These are phyloP conservation scores for Apiotrichum siamense DNA, from an alignment of 1,284 basidiomycete species.

Conservation along the genomic window DNA sequence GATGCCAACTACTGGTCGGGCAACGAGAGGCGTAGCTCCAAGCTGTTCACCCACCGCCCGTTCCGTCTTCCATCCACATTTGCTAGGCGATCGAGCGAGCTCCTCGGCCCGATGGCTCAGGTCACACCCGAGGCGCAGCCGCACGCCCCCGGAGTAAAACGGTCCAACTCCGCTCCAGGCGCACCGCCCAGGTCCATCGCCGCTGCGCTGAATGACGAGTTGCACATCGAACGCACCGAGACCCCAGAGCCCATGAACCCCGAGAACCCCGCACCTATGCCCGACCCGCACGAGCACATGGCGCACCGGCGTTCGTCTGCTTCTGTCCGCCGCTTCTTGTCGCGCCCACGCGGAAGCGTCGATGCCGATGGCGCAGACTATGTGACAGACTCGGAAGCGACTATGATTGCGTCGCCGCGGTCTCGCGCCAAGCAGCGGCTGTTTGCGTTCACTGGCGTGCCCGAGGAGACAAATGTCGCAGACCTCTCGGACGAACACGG, in stretches of 20 bases:
- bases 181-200: neutral
- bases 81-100: neutral
- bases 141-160: neutral
- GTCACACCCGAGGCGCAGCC: neutral
- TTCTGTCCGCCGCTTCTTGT: neutral
- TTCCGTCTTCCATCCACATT: neutral
- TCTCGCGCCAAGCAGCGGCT: constrained; percentile 9
- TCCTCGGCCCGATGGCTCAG: neutral
- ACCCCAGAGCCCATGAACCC: neutral
- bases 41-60: constrained; percentile 11
- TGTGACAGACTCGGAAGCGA: constrained; percentile 17
- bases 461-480: constrained; percentile 5
- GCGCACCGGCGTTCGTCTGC: neutral
- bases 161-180: constrained; percentile 11
- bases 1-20: neutral
- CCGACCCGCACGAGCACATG: neutral
- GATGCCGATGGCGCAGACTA: constrained; percentile 1
- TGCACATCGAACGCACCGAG: constrained; percentile 1
- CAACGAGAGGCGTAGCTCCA: neutral
- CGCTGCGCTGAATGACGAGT: neutral
- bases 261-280: neutral
- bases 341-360: neutral
- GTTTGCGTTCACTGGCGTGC: neutral
- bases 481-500: neutral
- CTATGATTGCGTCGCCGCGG: constrained; percentile 8